phyloP scores from a whole-genome alignment of 1,139 yeast species.

The Taiozyma sp. region DNA sequence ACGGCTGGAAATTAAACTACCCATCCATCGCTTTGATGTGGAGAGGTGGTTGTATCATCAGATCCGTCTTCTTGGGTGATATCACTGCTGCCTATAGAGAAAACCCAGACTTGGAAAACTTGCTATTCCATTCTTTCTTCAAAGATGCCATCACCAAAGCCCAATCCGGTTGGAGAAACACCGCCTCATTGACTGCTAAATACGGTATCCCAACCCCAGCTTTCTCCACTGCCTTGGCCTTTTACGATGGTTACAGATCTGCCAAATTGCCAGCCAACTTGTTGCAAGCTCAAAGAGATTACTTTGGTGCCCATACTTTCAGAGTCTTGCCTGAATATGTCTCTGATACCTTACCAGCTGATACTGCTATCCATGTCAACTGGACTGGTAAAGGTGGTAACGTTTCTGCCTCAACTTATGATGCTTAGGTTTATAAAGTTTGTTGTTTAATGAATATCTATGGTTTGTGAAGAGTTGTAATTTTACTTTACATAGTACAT shows the following conservation, averaged over 20 bases:
- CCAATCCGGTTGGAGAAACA: conserved; percentile 92
- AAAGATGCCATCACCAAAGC: conserved; percentile 88
- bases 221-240: conserved; percentile 91
- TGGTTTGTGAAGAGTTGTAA: no score
- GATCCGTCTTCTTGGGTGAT: conserved; percentile 97
- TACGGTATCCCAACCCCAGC: conserved; percentile 98
- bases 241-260: conserved; percentile 99
- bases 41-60: conserved; percentile 99
- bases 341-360: conserved; percentile 70
- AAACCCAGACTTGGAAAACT: conserved; percentile 90
- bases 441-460: background rate
- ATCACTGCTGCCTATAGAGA: conserved; percentile 95
- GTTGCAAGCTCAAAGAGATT: conserved; percentile 99
- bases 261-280: conserved; percentile 94
- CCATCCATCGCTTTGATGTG: conserved; percentile 99
- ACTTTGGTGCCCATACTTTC: conserved; percentile 99
- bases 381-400: conserved; percentile 99
- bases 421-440: conserved; percentile 50
- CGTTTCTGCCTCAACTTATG: conserved; percentile 91
- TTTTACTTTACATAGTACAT: no score
- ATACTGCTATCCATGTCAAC: conserved; percentile 88
- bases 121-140: conserved; percentile 95
- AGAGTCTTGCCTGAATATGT: conserved; percentile 87
- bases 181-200: conserved; percentile 72
- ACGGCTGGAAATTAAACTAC: conserved; percentile 96